These are phyloP conservation scores for Zygotorulaspora mrakii DNA, from an alignment of 1,139 yeast genomes.

Conservation along the genomic window DNA sequence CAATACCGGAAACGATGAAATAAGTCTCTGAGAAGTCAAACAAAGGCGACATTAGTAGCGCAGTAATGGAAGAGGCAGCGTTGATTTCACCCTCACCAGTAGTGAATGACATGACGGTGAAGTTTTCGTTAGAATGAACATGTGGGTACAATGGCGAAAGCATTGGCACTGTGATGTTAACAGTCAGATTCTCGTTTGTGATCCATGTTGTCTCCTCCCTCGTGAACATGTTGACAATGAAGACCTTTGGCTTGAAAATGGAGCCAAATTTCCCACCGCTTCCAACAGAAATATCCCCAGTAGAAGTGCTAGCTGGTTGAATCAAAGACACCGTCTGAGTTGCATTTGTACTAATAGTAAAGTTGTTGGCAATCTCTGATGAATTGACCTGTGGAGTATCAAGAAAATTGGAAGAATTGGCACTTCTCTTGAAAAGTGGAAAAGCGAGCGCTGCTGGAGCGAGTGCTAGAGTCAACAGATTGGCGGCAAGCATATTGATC, in stretches of 20 bases:
- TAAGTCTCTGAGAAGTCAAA: constrained; percentile 59
- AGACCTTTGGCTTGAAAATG: constrained; percentile 45
- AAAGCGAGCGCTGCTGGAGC: constrained; percentile 4
- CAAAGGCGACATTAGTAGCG: constrained; percentile 50
- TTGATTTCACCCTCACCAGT: constrained; percentile 70
- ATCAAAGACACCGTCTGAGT: constrained; percentile 3
- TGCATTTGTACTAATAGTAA: constrained; percentile 5
- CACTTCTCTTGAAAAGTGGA: constrained; percentile 2
- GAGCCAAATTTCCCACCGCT: constrained; percentile 13
- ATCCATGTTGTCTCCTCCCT: constrained; percentile 57
- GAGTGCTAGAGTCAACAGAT: not conserved
- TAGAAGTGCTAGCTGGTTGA: constrained; percentile 3
- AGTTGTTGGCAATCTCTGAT: constrained; percentile 2
- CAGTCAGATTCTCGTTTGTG: constrained; percentile 44
- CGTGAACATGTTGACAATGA: constrained; percentile 55
- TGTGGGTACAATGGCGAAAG: constrained; percentile 58
- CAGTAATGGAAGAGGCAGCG: constrained; percentile 59
- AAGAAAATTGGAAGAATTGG: constrained; percentile 1
- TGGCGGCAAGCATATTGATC: constrained; percentile 1
- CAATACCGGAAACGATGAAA: constrained; percentile 63
- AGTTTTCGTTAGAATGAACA: constrained; percentile 53
- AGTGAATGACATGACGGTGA: constrained; percentile 56
- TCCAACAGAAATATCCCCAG: constrained; percentile 3
- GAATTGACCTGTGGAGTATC: constrained; percentile 1
- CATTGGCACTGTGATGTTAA: constrained; percentile 59